Evolutionary conservation across 805 yeast species (phyloP).

Genomic region (Candida yuanshanica): DNA sequence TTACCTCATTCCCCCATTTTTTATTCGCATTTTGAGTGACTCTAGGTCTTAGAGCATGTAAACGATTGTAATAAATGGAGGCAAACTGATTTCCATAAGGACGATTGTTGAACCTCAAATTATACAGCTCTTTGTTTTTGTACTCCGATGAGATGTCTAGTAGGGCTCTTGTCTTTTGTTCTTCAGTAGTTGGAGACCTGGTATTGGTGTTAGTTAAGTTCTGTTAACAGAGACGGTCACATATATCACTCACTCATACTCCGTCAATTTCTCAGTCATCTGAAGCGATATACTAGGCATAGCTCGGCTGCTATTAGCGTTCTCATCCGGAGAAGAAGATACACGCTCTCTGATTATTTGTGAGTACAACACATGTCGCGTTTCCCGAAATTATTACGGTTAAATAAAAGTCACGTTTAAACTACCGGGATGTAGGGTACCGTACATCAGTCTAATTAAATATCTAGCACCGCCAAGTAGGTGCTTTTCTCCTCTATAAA

Average conservation of each 20-base stretch:
- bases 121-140: constrained; percentile 9
- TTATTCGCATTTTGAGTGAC: constrained; percentile 38
- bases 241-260: constrained; percentile 5
- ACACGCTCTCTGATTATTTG: too few species aligned
- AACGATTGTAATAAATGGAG: constrained; percentile 47
- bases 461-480: too few species aligned
- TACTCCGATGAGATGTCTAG: constrained; percentile 7
- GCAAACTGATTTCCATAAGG: constrained; percentile 54
- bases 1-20: constrained; percentile 53
- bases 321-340: too few species aligned
- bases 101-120: constrained; percentile 28
- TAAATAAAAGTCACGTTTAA: too few species aligned
- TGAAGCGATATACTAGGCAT: constrained; percentile 6
- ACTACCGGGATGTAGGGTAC: too few species aligned
- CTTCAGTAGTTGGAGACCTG: constrained; percentile 4
- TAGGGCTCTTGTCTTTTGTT: constrained; percentile 1
- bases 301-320: neutral
- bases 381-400: too few species aligned
- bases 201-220: neutral
- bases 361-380: too few species aligned
- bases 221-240: neutral
- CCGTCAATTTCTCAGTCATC: constrained; percentile 6
- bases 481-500: neutral
- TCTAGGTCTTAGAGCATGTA: constrained; percentile 41
- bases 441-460: too few species aligned